Conservation (phyloP, 2,329 filamentous ascomycete species). For the Falciphora oryzae region DNA sequence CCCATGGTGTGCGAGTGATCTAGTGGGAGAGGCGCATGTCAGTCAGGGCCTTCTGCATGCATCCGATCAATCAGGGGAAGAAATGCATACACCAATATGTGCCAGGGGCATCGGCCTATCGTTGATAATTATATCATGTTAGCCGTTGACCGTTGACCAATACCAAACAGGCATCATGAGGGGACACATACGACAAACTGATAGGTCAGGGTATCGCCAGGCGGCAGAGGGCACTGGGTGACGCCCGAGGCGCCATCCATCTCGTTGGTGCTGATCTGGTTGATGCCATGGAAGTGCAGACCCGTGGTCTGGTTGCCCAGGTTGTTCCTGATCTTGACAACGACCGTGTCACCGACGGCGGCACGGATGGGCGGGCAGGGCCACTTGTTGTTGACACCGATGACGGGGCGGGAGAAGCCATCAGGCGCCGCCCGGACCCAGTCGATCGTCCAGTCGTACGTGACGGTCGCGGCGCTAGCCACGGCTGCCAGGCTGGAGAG, state of each 20-base stretch:
- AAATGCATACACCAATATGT: slow-evolving; percentile 39
- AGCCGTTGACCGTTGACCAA: background rate
- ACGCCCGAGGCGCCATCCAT: slow-evolving; percentile 55
- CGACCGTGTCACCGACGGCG: slow-evolving; percentile 42
- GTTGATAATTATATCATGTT: background rate
- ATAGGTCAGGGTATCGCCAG: slow-evolving; percentile 47
- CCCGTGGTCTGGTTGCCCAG: slow-evolving; percentile 48
- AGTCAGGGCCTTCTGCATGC: slow-evolving; percentile 8
- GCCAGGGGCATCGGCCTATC: slow-evolving; percentile 33
- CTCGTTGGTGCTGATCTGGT: slow-evolving; percentile 42
- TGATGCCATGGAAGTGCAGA: slow-evolving; percentile 54
- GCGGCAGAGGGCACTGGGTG: slow-evolving; percentile 49
- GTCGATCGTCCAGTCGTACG: slow-evolving; percentile 32
- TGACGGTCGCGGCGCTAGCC: slow-evolving; percentile 26
- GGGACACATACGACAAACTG: slow-evolving; percentile 37
- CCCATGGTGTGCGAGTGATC: slow-evolving; percentile 59
- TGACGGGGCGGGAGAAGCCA: slow-evolving; percentile 30
- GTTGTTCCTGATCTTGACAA: slow-evolving; percentile 43
- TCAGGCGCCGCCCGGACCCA: slow-evolving; percentile 35
- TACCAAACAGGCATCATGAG: background rate
- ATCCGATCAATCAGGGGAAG: slow-evolving; percentile 12
- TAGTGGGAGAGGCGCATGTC: slow-evolving; percentile 16
- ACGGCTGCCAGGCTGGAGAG: slow-evolving; percentile 18
- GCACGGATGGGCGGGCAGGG: slow-evolving; percentile 52
- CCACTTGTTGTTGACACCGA: slow-evolving; percentile 57